phyloP scores from a whole-genome alignment of 202 grass and related monocot species.

The Zoysia matrella region DNA sequence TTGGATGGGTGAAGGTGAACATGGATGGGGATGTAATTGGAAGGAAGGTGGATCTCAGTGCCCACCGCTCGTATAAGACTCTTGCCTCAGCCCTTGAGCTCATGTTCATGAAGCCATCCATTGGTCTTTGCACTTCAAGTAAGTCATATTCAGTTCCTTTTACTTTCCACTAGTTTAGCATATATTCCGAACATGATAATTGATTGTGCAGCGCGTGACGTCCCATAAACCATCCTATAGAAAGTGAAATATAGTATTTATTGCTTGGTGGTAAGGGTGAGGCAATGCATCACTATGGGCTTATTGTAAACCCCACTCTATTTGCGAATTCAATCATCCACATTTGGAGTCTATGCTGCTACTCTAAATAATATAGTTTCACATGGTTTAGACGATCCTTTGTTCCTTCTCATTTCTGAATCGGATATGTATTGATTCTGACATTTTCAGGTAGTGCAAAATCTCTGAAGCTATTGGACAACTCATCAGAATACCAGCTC shows the following conservation, averaged over 20 bases:
- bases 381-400: neutral
- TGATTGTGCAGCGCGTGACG: neutral
- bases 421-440: conserved; percentile 13
- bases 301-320: neutral
- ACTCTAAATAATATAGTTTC: conserved; percentile 12
- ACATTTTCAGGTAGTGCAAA: conserved; percentile 46
- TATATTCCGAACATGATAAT: neutral
- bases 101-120: conserved; percentile 76
- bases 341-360: conserved; percentile 29
- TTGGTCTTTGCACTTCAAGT: conserved; percentile 41
- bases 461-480: conserved; percentile 59
- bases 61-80: conserved; percentile 68
- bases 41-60: conserved; percentile 81
- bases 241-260: neutral
- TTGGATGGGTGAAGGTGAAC: conserved; percentile 79
- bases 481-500: conserved; percentile 67
- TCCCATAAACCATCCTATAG: neutral
- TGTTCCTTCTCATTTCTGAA: neutral
- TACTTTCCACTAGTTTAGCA: neutral
- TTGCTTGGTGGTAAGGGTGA: neutral
- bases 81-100: conserved; percentile 72
- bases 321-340: conserved; percentile 7
- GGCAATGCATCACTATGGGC: neutral
- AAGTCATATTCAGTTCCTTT: conserved; percentile 16
- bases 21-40: conserved; percentile 94